These are phyloP conservation scores for Tricholoma terreum DNA, from an alignment of 768 basidiomycete species.

Conservation along the genomic window DNA sequence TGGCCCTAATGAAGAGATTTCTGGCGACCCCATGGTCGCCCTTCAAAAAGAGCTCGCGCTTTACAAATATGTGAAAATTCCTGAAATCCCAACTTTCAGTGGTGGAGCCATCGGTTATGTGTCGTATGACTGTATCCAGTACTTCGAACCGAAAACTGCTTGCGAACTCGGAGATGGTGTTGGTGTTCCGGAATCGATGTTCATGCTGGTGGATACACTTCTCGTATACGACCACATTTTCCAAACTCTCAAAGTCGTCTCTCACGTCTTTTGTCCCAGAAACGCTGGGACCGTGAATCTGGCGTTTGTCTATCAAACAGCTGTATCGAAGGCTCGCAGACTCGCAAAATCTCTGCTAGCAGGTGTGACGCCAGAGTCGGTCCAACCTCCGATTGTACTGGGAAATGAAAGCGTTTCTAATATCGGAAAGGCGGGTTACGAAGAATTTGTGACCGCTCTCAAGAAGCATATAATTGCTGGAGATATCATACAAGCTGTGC, in stretches of 20 bases:
- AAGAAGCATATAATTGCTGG: constrained; percentile 95
- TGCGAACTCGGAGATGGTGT: constrained; percentile 72
- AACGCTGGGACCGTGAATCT: constrained; percentile 66
- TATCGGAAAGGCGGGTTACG: constrained; percentile 91
- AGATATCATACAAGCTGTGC: constrained; percentile 98
- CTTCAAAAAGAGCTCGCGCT: constrained; percentile 84
- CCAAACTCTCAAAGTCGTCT: constrained; percentile 93
- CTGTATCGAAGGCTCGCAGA: constrained; percentile 75
- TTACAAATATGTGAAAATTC: constrained; percentile 89
- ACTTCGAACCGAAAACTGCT: constrained; percentile 94
- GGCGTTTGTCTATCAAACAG: constrained; percentile 84
- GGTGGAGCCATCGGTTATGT: constrained; percentile 98
- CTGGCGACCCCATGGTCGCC: constrained; percentile 82
- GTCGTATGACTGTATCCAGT: constrained; percentile 91
- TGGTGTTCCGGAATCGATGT: constrained; percentile 90
- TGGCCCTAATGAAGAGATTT: constrained; percentile 76
- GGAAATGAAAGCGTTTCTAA: constrained; percentile 78
- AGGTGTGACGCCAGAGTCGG: constrained; percentile 56
- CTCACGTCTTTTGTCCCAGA: constrained; percentile 87
- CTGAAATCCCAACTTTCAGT: constrained; percentile 91
- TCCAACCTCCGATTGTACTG: constrained; percentile 61
- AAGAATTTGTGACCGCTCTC: constrained; percentile 83
- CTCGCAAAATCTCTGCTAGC: constrained; percentile 70
- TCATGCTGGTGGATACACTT: constrained; percentile 96
- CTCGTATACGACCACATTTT: constrained; percentile 96